Evolutionary conservation across 1,139 yeast genomes (phyloP).

Genomic region (Hansenula lynferdii): DNA sequence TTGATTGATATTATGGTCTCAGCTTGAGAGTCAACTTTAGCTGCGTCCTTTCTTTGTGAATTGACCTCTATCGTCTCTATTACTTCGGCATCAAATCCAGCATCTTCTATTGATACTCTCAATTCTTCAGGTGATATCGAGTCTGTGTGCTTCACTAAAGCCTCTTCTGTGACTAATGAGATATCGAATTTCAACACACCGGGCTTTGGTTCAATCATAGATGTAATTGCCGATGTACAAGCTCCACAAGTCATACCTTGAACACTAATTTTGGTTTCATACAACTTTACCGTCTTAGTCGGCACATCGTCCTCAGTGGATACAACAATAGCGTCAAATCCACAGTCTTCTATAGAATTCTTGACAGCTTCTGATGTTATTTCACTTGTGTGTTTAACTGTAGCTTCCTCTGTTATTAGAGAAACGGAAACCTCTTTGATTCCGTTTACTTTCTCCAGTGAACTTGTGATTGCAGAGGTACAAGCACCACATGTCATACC

Average conservation of each 20-base stretch:
- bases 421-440: slow-evolving; percentile 56
- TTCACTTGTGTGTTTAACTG: slow-evolving; percentile 35
- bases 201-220: slow-evolving; percentile 42
- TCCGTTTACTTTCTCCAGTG: slow-evolving; percentile 44
- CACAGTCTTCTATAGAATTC: slow-evolving; percentile 64
- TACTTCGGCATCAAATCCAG: slow-evolving; percentile 64
- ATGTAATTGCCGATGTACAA: slow-evolving; percentile 63
- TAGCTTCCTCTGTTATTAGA: slow-evolving; percentile 69
- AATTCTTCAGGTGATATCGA: slow-evolving; percentile 31
- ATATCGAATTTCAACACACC: slow-evolving; percentile 41
- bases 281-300: slow-evolving; percentile 1
- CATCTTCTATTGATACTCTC: slow-evolving; percentile 54
- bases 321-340: slow-evolving; percentile 52
- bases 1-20: slow-evolving; percentile 29
- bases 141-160: slow-evolving; percentile 37
- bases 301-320: slow-evolving; percentile 10
- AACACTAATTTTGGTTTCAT: slow-evolving; percentile 14
- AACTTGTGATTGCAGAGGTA: slow-evolving; percentile 54
- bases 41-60: slow-evolving; percentile 29
- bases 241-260: slow-evolving; percentile 87
- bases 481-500: slow-evolving; percentile 96
- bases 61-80: slow-evolving; percentile 16
- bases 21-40: not conserved
- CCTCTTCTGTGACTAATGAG: slow-evolving; percentile 72
- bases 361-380: slow-evolving; percentile 34